Conservation (phyloP, 768 basidiomycete genomes). For the Boletus tomentosulus region DNA sequence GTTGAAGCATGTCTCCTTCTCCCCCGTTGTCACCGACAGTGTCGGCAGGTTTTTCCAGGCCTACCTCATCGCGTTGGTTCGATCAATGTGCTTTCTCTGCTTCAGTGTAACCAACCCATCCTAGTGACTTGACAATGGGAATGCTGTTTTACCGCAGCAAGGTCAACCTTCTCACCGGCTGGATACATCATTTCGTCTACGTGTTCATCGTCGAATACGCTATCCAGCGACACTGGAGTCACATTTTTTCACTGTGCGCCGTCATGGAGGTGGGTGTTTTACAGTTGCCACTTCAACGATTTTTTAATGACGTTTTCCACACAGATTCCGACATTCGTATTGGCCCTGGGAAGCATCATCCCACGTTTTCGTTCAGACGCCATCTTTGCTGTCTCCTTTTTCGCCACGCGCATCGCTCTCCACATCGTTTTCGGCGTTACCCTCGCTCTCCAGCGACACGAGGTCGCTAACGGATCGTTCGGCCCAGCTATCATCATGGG, state of each 20-base stretch:
- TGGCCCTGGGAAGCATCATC: slow-evolving; percentile 43
- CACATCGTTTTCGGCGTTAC: slow-evolving; percentile 38
- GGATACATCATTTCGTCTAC: slow-evolving; percentile 48
- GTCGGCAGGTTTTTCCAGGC: slow-evolving; percentile 42
- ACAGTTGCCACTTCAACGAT: background rate
- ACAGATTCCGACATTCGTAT: slow-evolving; percentile 51
- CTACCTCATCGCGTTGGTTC: slow-evolving; percentile 37
- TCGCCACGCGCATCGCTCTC: slow-evolving; percentile 47
- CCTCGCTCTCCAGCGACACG: slow-evolving; percentile 28
- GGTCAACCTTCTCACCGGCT: slow-evolving; percentile 49
- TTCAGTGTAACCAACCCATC: slow-evolving; percentile 8
- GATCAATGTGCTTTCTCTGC: slow-evolving; percentile 10
- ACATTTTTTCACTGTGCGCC: slow-evolving; percentile 42
- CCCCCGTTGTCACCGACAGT: slow-evolving; percentile 20
- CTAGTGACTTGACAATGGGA: slow-evolving; percentile 45
- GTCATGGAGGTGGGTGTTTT: slow-evolving; percentile 42
- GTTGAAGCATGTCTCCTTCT: slow-evolving; percentile 22
- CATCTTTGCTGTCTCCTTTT: slow-evolving; percentile 47
- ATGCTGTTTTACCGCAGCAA: slow-evolving; percentile 42
- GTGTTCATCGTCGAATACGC: slow-evolving; percentile 39
- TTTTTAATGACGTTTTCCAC: background rate
- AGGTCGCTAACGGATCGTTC: slow-evolving; percentile 32
- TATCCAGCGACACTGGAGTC: slow-evolving; percentile 33
- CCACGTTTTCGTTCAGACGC: slow-evolving; percentile 45
- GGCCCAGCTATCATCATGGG: slow-evolving; percentile 39